A percentile compares a stretch with the other conserved stretches of the same genome.
phyloP scores from a whole-genome alignment of 805 yeast species.

The Lipomyces mesembrius region DNA sequence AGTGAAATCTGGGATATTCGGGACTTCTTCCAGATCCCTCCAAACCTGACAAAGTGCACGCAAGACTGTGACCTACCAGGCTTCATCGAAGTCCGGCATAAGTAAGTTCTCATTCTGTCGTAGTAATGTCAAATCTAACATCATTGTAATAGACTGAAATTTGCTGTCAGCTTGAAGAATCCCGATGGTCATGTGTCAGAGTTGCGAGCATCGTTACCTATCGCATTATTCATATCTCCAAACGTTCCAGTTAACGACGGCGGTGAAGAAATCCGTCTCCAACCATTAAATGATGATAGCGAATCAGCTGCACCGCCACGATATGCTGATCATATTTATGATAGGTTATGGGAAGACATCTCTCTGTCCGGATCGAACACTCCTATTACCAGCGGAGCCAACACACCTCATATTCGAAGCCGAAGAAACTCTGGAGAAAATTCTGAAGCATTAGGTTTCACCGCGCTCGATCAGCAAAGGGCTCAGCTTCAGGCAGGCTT shows the following conservation, averaged over 20 bases:
- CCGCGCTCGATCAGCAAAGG: conserved; percentile 44
- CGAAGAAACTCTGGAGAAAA: conserved; percentile 46
- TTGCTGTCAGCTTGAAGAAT: conserved; percentile 75
- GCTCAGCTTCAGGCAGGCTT: conserved; percentile 49
- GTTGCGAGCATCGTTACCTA: conserved; percentile 85
- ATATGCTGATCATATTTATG: conserved; percentile 80
- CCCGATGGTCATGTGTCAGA: conserved; percentile 94
- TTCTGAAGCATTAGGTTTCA: conserved; percentile 38
- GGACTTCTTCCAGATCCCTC: conserved; percentile 66
- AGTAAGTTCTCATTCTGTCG: conserved; percentile 42
- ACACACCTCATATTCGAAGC: conserved; percentile 48
- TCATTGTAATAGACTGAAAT: conserved; percentile 54
- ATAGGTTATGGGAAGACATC: conserved; percentile 73
- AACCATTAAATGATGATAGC: conserved; percentile 17
- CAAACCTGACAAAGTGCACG: conserved; percentile 72
- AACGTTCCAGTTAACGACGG: conserved; percentile 70
- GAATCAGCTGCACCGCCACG: conserved; percentile 75
- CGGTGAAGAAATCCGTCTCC: conserved; percentile 36
- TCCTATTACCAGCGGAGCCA: conserved; percentile 48
- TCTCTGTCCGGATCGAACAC: conserved; percentile 48
- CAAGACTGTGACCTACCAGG: conserved; percentile 81
- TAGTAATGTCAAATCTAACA: neutral
- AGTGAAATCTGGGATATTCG: conserved; percentile 78
- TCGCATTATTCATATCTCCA: conserved; percentile 76
- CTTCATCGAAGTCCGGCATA: conserved; percentile 83